phyloP scores from a whole-genome alignment of 2,329 filamentous ascomycete species.

The Emydomyces testavorans region DNA sequence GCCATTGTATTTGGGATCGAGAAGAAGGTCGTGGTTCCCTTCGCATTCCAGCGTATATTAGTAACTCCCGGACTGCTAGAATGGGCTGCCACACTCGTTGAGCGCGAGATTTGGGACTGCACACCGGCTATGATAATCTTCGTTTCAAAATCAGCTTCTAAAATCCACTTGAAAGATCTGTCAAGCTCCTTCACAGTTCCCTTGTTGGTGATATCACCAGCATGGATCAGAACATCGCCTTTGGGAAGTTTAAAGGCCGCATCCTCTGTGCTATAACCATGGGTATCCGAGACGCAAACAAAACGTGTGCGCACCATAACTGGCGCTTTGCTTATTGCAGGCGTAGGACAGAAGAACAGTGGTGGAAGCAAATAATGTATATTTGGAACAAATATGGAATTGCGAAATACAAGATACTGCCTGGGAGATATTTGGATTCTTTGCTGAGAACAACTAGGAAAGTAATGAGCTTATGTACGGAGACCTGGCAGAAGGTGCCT shows the following conservation, averaged over 20 bases:
- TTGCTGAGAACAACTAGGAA: no score
- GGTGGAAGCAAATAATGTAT: background rate
- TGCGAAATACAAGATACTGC: background rate
- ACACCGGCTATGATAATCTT: slow-evolving; percentile 47
- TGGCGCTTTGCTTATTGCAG: background rate
- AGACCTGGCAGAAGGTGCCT: no score
- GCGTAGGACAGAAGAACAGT: background rate
- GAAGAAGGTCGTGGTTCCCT: slow-evolving; percentile 50
- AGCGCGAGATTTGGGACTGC: no score
- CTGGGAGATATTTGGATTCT: no score
- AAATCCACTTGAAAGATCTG: slow-evolving; percentile 44
- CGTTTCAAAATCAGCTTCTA: slow-evolving; percentile 41
- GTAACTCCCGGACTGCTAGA: no score
- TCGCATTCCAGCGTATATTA: slow-evolving; percentile 4
- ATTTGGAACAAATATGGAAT: background rate
- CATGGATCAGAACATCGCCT: slow-evolving; percentile 49
- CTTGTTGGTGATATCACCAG: slow-evolving; percentile 48
- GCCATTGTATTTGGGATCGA: slow-evolving; percentile 31
- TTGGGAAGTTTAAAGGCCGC: slow-evolving; percentile 42
- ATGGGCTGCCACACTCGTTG: no score
- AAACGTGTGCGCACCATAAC: slow-evolving; percentile 37
- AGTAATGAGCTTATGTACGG: background rate
- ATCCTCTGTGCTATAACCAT: slow-evolving; percentile 41
- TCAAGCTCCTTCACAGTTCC: slow-evolving; percentile 43
- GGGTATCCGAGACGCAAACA: slow-evolving; percentile 50